Base-by-base conservation (phyloP, 148 eudicot genomes). In the Suaeda aralocaspica region DNA sequence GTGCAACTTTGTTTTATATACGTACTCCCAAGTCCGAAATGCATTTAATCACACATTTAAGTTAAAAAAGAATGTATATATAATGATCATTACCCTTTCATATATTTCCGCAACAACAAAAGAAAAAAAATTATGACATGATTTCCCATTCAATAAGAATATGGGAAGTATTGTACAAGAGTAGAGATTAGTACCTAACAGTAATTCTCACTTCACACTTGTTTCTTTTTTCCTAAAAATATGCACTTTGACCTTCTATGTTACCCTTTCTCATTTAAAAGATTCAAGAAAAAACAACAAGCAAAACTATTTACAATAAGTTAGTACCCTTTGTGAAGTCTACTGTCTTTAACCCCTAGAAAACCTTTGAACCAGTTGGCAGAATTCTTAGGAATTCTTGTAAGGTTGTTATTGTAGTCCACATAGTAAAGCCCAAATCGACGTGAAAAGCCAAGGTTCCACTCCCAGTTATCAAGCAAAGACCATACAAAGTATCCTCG, bases 381-480 rank as follows among this genome's bases (percentile, higher is more conserved):
- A 61, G 99, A 95, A 31, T 81, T 74, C 68, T 95, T 95, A 4
- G 99, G 97, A 59, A 89, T 87, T 82, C 97, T 89, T 50, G 96
- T 95, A 24, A 95, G 90, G 68, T 91, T 91, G 50, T 91, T 89
- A 46, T 84, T 81, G 82, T 77, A 91, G 61, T 95, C 97, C 71
- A 95, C 99, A 79, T 83, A 91, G 71, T 95, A 95, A 29, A 95
- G 80, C 41, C 99, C 97, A 59, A 91, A 95, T 22, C 99, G 78
- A 18, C 81, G 87, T 0, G 89, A 86, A 64, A 87, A 95, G 1
- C 99, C 99, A 6, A 42, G 71, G 70, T 91, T 91, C 99, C 97
- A 95, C 67, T 95, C 99, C 99, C 97, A 91, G 78, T 95, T 95
- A 79, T 95, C 99, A 2, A 95, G 87, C 86, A 95, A 82, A 4